Percentiles rank a stretch among this genome's conserved stretches.
Conservation (phyloP, 257 asterid genomes). For the Orobanche coerulescens region DNA sequence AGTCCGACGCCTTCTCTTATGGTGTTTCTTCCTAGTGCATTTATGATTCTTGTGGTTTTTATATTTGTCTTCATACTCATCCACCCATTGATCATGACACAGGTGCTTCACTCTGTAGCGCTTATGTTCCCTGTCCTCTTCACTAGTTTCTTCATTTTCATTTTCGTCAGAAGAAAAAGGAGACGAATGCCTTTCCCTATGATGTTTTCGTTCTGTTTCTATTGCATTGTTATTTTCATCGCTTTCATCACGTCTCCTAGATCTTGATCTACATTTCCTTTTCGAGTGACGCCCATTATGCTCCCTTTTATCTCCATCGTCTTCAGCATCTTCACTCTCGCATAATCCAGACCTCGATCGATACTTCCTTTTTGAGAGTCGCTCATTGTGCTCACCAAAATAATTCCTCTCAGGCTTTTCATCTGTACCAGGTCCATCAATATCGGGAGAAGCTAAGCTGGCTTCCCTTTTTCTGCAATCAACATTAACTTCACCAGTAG, state of each 20-base stretch:
- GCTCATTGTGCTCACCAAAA: constrained; percentile 31
- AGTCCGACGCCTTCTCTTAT: constrained; percentile 28
- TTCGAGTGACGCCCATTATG: constrained; percentile 27
- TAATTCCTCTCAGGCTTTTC: neutral
- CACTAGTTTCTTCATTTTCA: constrained; percentile 28
- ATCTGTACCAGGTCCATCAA: constrained; percentile 25
- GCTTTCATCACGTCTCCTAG: constrained; percentile 32
- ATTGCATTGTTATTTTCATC: constrained; percentile 27
- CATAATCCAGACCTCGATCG: constrained; percentile 29
- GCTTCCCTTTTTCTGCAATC: constrained; percentile 34
- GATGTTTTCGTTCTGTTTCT: constrained; percentile 24
- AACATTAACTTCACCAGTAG: constrained; percentile 9
- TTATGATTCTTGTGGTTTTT: constrained; percentile 30
- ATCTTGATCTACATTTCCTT: constrained; percentile 44
- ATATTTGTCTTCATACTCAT: constrained; percentile 19
- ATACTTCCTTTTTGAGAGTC: constrained; percentile 33
- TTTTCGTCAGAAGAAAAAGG: constrained; percentile 32
- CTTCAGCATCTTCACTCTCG: constrained; percentile 29
- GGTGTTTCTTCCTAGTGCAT: constrained; percentile 35
- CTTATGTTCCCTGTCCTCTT: constrained; percentile 26
- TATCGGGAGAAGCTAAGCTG: constrained; percentile 37
- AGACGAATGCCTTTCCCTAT: constrained; percentile 27
- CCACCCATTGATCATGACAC: constrained; percentile 26
- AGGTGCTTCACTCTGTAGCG: constrained; percentile 28
- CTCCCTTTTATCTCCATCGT: constrained; percentile 13